Evolutionary conservation across 306 rosid genomes (phyloP).

Genomic region (Cajanus cajan): DNA sequence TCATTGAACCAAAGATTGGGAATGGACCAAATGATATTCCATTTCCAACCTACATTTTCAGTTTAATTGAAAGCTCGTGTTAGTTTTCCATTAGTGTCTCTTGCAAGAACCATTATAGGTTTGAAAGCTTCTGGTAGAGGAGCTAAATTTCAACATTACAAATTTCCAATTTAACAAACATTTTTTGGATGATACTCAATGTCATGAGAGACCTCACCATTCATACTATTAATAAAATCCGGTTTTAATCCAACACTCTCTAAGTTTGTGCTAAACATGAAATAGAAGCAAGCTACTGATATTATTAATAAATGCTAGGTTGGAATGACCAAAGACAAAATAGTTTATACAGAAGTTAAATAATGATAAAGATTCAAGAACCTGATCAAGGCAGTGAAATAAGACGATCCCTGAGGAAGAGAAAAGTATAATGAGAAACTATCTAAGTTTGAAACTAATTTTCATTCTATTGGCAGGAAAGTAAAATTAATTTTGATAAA

Average conservation of each 20-base stretch:
- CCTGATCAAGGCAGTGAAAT: slow-evolving; percentile 75
- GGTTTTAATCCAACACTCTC: background rate
- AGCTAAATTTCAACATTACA: background rate
- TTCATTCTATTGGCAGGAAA: background rate
- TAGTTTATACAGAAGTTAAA: slow-evolving; percentile 9
- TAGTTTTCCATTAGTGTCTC: background rate
- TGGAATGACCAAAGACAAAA: background rate
- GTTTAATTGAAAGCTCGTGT: slow-evolving; percentile 3
- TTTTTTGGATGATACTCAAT: background rate
- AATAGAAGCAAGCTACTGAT: slow-evolving; percentile 2
- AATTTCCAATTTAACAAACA: slow-evolving; percentile 12
- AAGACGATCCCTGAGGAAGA: slow-evolving; percentile 60
- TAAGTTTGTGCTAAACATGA: background rate
- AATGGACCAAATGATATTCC: background rate
- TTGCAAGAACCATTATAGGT: background rate
- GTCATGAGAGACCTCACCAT: background rate
- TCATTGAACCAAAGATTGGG: background rate
- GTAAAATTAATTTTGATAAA: background rate
- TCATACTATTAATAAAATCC: slow-evolving; percentile 3
- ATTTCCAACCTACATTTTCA: slow-evolving; percentile 14
- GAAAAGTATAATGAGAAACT: slow-evolving; percentile 30
- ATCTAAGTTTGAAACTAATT: slow-evolving; percentile 30
- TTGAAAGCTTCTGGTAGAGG: background rate
- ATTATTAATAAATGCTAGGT: background rate
- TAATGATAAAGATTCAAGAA: slow-evolving; percentile 33